Evolutionary conservation across 2,329 filamentous ascomycete species (phyloP), one percentile per base, ranked within the genome.

Genomic region (Sporothrix mexicana): DNA sequence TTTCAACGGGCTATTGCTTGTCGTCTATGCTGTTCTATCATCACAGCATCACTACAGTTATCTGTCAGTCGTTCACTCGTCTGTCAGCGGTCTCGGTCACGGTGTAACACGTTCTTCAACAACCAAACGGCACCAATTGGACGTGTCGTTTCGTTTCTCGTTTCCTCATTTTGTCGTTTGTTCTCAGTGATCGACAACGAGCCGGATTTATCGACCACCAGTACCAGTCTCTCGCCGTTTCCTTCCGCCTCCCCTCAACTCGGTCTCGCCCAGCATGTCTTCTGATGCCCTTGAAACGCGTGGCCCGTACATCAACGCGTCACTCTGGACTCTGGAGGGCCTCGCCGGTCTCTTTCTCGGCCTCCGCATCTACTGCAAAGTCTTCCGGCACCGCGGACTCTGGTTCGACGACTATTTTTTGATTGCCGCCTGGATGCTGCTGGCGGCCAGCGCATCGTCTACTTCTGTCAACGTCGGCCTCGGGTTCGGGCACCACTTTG

Each of bases 401-500:
- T 79, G 77, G 78, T 79, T 77, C 77, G 78, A 79, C 49, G 78
- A 78, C 53, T 72, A 77, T 25, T 71, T 79, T 2, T 55, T 79
- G n/a, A 76, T 79, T 3, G 70, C 64, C 6, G 75, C 77, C 10
- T 79, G 77, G 78, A 75, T 79, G 1, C 15, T 69, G 41, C 69
- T 74, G 20, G 59, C 72, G n/a, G 51, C 61, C 41, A 66, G 70
- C 30, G 71, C 69, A 30, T 49, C 61, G 30, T 62, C 57, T 45
- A 70, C 72, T 1, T 72, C 62, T 1, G 5, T 20, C 51, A 57
- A 69, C 20, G 72, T 73, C n/a, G 13, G 30, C 12, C 51, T 68
- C 51, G 74, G 73, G 3, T 74, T 73, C 25, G 73, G 73, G 1
- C 20, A 53, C 20, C 70, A 74, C 51, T 64, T 71, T 45, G 25